Evolutionary conservation across 2,329 filamentous ascomycete genomes (phyloP).

Genomic region (Meredithiella fracta): DNA sequence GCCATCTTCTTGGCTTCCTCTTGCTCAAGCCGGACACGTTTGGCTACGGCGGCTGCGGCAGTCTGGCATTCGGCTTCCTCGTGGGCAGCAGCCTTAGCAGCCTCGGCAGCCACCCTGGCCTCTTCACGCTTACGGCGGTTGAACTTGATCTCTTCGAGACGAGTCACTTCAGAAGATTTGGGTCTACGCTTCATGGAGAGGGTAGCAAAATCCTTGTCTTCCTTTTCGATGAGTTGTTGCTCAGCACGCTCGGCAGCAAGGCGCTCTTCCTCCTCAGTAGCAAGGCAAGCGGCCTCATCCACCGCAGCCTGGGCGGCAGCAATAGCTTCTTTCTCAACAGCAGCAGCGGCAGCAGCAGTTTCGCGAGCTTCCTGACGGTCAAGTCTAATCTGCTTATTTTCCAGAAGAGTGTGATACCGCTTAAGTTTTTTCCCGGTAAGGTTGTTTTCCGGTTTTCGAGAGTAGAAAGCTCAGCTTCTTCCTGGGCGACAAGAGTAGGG

Average conservation of each 20-base stretch:
- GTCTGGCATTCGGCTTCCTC: slow-evolving; percentile 18
- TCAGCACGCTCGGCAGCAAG: slow-evolving; percentile 15
- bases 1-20: slow-evolving; percentile 1
- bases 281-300: slow-evolving; percentile 19
- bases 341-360: slow-evolving; percentile 1
- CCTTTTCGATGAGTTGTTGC: background rate
- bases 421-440: slow-evolving; percentile 1
- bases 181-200: slow-evolving; percentile 8
- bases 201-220: slow-evolving; percentile 3
- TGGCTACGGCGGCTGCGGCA: slow-evolving; percentile 15
- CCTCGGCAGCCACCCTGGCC: slow-evolving; percentile 16
- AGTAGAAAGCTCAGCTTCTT: slow-evolving; percentile 23
- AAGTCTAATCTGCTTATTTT: slow-evolving; percentile 3
- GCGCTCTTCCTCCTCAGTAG: slow-evolving; percentile 18
- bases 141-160: slow-evolving; percentile 17
- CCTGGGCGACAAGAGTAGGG: slow-evolving; percentile 17
- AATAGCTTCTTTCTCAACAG: too few species aligned
- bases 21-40: slow-evolving; percentile 3
- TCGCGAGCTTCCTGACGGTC: slow-evolving; percentile 19
- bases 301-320: slow-evolving; percentile 21
- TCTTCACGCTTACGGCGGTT: slow-evolving; percentile 15
- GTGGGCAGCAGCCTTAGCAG: slow-evolving; percentile 19
- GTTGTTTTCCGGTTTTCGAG: slow-evolving; percentile 19
- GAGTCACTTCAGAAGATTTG: slow-evolving; percentile 6
- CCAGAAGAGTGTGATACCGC: slow-evolving; percentile 6